phyloP scores from a whole-genome alignment of 306 rosid genomes.

The Cicer chorassanicum region DNA sequence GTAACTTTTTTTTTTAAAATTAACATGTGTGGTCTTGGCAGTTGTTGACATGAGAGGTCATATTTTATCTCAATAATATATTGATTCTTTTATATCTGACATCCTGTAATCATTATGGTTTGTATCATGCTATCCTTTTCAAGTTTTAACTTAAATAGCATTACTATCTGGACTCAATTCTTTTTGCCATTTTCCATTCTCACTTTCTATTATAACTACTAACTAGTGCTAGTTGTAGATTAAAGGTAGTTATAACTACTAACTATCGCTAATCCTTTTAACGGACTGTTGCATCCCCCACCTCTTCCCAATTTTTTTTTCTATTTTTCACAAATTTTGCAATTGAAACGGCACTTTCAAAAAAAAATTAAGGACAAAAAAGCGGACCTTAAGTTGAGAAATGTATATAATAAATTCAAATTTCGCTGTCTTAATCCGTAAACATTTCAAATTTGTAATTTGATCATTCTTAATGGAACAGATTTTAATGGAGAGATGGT shows the following conservation, averaged over 20 bases:
- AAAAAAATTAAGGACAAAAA: neutral
- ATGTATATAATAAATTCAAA: slow-evolving; percentile 13
- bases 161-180: neutral
- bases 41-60: slow-evolving; percentile 4
- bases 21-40: neutral
- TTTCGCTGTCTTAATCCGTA: neutral
- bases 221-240: neutral
- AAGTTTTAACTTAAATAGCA: slow-evolving; percentile 9
- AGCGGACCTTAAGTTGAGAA: neutral
- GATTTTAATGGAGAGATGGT: slow-evolving; percentile 93
- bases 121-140: slow-evolving; percentile 16
- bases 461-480: slow-evolving; percentile 52
- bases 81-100: slow-evolving; percentile 3
- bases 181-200: neutral
- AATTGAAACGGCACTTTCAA: neutral
- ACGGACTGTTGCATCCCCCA: neutral
- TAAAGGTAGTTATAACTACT: neutral
- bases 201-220: slow-evolving; percentile 7
- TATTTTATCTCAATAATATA: slow-evolving; percentile 8
- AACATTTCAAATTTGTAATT: slow-evolving; percentile 34
- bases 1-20: too few species aligned
- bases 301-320: neutral
- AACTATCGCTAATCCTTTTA: neutral
- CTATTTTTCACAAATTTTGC: neutral
- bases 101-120: slow-evolving; percentile 6